Percentiles rank a stretch among this genome's conserved stretches.
These are phyloP conservation scores for Letharia lupina DNA, from an alignment of 495 filamentous ascomycete genomes.

Conservation along the genomic window DNA sequence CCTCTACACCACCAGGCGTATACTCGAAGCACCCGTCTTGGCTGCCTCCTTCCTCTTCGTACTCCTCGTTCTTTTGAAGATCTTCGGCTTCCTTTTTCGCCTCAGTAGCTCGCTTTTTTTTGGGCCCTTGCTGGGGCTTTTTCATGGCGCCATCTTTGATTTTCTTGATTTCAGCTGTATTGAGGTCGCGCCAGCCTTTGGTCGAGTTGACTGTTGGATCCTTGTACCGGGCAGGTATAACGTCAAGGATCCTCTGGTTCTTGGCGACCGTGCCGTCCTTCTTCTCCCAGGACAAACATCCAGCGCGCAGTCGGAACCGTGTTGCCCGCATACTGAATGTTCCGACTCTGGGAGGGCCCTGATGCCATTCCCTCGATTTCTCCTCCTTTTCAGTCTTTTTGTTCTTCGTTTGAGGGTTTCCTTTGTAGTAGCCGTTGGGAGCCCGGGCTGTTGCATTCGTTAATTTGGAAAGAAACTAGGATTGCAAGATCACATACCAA, in stretches of 20 bases:
- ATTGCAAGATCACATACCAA: background rate
- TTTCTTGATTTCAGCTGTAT: background rate
- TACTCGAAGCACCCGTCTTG: background rate
- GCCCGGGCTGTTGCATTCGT: background rate
- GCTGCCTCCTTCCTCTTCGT: background rate
- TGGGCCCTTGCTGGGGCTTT: background rate
- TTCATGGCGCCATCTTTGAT: background rate
- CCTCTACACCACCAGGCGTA: too few relatives aligned
- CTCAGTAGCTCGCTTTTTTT: background rate
- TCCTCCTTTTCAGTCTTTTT: background rate
- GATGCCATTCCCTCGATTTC: background rate
- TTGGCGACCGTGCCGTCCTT: background rate
- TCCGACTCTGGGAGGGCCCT: background rate
- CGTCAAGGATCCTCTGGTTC: background rate
- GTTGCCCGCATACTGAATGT: constrained; percentile 4
- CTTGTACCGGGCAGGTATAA: background rate
- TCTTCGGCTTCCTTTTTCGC: background rate
- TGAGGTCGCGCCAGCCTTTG: background rate
- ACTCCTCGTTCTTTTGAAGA: too few relatives aligned
- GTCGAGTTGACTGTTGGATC: background rate
- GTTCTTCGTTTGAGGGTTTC: background rate
- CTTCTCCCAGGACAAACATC: constrained; percentile 1
- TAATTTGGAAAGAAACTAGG: background rate
- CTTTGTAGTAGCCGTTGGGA: background rate
- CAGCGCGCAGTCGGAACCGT: constrained; percentile 3